Percentiles rank a stretch among this genome's conserved stretches.
These are phyloP conservation scores for Lathyrus aphaca DNA, from an alignment of 306 rosid genomes.

Conservation along the genomic window DNA sequence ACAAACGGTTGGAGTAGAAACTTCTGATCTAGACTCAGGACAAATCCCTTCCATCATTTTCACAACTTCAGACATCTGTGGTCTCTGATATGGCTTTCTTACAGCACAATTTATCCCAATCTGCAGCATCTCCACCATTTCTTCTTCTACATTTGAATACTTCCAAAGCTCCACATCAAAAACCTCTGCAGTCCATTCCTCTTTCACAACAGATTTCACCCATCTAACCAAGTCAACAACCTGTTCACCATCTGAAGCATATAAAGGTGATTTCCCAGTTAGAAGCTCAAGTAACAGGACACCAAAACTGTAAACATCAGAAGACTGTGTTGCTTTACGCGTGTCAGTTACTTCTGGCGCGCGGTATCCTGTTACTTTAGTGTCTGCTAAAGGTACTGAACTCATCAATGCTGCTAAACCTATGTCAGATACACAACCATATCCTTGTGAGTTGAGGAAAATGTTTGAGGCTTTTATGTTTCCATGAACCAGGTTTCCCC, in stretches of 20 bases:
- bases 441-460: conserved; percentile 79
- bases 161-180: conserved; percentile 77
- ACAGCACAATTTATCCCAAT: conserved; percentile 81
- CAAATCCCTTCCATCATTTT: conserved; percentile 72
- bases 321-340: conserved; percentile 63
- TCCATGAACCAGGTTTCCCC: conserved; percentile 79
- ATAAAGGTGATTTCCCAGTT: conserved; percentile 76
- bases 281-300: conserved; percentile 87
- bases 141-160: conserved; percentile 86
- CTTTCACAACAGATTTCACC: conserved; percentile 95
- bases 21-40: conserved; percentile 50
- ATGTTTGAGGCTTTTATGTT: conserved; percentile 85
- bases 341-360: conserved; percentile 88
- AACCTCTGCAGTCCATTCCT: conserved; percentile 98
- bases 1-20: conserved; percentile 50
- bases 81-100: conserved; percentile 77
- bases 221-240: conserved; percentile 82
- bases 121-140: conserved; percentile 92
- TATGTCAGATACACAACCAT: conserved; percentile 74
- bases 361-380: conserved; percentile 71
- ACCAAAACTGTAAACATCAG: conserved; percentile 84
- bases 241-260: conserved; percentile 62
- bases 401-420: conserved; percentile 66
- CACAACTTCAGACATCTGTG: conserved; percentile 60
- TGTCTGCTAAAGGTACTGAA: conserved; percentile 54